Evolutionary conservation across 371 early-diverging fungal species (phyloP).

Genomic region (Smittium culicis): DNA sequence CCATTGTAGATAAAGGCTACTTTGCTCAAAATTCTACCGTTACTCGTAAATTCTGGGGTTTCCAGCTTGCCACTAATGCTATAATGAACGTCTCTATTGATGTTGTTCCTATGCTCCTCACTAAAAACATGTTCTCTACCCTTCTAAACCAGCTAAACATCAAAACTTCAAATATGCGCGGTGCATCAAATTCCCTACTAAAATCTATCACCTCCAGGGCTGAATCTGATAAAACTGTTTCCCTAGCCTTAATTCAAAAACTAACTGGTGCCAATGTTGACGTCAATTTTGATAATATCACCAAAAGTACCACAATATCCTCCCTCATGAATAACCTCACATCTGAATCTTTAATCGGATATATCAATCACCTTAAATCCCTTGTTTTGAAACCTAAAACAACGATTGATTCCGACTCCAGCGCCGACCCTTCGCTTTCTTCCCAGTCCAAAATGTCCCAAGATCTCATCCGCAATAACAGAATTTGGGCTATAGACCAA

Average conservation of each 20-base stretch:
- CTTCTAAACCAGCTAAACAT: neutral
- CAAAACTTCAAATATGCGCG: conserved; percentile 54
- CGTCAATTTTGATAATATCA: conserved; percentile 58
- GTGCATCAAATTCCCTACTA: conserved; percentile 61
- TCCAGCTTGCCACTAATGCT: conserved; percentile 50
- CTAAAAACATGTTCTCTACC: conserved; percentile 16
- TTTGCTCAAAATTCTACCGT: conserved; percentile 55
- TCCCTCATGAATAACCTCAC: conserved; percentile 54
- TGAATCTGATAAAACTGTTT: conserved; percentile 21
- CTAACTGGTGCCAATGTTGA: conserved; percentile 50
- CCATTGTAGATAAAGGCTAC: conserved; percentile 56
- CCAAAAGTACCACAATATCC: conserved; percentile 57
- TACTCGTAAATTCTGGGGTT: conserved; percentile 78
- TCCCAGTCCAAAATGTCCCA: conserved; percentile 16
- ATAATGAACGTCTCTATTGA: conserved; percentile 46
- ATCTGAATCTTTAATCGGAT: conserved; percentile 47
- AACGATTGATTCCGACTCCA: conserved; percentile 3
- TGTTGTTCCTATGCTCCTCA: conserved; percentile 59
- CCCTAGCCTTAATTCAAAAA: conserved; percentile 39
- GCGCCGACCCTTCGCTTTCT: conserved; percentile 6
- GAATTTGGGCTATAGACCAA: conserved; percentile 69
- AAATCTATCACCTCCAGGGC: neutral
- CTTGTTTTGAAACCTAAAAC: conserved; percentile 39
- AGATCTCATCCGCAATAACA: conserved; percentile 37
- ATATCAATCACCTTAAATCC: conserved; percentile 51